phyloP scores from a whole-genome alignment of 352 stramenopile genomes.

The Pythium volutum region DNA sequence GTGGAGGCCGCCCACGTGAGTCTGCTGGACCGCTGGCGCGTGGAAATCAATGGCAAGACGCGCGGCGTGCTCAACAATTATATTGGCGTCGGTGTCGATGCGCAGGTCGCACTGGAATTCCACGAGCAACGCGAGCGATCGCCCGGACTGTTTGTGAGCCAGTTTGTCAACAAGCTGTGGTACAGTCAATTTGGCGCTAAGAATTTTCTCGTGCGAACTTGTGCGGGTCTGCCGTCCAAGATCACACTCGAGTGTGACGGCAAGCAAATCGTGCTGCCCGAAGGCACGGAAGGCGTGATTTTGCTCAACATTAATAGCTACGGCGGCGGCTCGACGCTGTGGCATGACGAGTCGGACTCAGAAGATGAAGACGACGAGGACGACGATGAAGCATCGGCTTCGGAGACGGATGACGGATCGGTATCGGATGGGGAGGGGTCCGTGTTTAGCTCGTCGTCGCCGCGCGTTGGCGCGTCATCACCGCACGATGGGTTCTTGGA shows the following conservation, averaged over 20 bases:
- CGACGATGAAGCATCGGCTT: slow-evolving; percentile 31
- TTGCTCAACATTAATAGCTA: slow-evolving; percentile 89
- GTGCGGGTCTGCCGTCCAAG: slow-evolving; percentile 68
- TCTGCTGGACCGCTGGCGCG: slow-evolving; percentile 71
- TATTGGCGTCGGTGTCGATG: slow-evolving; percentile 87
- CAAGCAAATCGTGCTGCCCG: slow-evolving; percentile 59
- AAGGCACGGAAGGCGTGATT: slow-evolving; percentile 83
- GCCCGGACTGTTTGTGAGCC: slow-evolving; percentile 85
- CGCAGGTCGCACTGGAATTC: slow-evolving; percentile 88
- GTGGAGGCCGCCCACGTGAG: slow-evolving; percentile 73
- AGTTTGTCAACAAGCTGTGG: slow-evolving; percentile 91
- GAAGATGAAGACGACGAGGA: slow-evolving; percentile 26
- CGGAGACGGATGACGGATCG: slow-evolving; percentile 26
- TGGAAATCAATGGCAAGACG: slow-evolving; percentile 70
- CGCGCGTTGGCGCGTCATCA: slow-evolving; percentile 51
- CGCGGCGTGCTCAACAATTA: slow-evolving; percentile 79
- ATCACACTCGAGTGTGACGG: slow-evolving; percentile 82
- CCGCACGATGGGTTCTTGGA: slow-evolving; percentile 91
- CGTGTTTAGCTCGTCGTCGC: slow-evolving; percentile 17
- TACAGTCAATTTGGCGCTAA: slow-evolving; percentile 89
- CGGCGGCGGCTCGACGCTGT: slow-evolving; percentile 83
- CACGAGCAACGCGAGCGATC: slow-evolving; percentile 86
- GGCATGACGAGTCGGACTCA: slow-evolving; percentile 74
- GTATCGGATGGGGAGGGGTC: slow-evolving; percentile 27
- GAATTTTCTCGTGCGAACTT: slow-evolving; percentile 85